A percentile compares a stretch with the other conserved stretches of the same genome.
Conservation (phyloP, 2,329 filamentous ascomycete species). For the Xylaria polymorpha region DNA sequence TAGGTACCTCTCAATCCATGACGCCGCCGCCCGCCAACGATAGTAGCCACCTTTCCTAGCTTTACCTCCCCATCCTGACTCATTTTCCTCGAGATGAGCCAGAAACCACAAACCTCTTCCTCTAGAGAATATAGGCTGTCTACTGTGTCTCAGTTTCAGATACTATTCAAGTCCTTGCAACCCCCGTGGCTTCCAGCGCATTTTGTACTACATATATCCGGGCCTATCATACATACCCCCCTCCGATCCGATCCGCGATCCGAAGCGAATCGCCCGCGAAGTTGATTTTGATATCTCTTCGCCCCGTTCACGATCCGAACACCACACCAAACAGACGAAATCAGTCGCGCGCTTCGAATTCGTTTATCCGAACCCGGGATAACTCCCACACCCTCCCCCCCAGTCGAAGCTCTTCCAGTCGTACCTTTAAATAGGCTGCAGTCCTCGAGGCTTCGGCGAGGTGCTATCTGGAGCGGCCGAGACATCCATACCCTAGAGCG, state of each 20-base stretch:
- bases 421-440: constrained; percentile 94
- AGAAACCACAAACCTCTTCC: background rate
- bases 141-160: background rate
- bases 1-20: background rate
- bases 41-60: constrained; percentile 28
- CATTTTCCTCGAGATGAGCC: background rate
- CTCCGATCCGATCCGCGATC: constrained; percentile 19
- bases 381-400: constrained; percentile 29
- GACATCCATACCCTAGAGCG: constrained; percentile 70
- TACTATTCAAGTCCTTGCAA: background rate
- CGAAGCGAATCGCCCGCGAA: constrained; percentile 19
- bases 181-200: background rate
- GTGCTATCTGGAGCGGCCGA: constrained; percentile 63
- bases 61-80: constrained; percentile 9
- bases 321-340: constrained; percentile 13
- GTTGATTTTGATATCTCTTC: background rate
- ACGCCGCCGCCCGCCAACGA: constrained; percentile 16
- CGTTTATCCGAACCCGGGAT: constrained; percentile 29
- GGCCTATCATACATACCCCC: constrained; percentile 32
- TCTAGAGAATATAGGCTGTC: background rate
- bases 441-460: constrained; percentile 88
- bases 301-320: constrained; percentile 4
- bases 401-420: constrained; percentile 53
- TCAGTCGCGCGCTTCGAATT: constrained; percentile 8
- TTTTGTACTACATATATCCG: constrained; percentile 29